Base-by-base conservation (phyloP, 768 basidiomycete species). In the Phanerochaete carnosa region DNA sequence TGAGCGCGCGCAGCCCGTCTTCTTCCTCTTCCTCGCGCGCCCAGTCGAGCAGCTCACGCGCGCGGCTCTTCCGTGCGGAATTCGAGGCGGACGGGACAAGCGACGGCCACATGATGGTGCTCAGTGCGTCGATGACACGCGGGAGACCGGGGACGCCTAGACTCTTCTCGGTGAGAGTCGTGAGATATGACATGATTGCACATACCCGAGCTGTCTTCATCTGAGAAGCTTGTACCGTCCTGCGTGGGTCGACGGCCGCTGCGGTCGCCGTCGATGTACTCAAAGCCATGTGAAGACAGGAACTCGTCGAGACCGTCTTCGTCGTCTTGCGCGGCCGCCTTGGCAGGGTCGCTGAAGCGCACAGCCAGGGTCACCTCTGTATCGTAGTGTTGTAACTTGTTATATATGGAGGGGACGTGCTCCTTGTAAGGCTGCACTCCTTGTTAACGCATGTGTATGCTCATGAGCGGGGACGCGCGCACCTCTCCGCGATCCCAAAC, bases 21-120 rank as follows among this genome's bases (percentile, higher is more conserved):
- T 74, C 75, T 23, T 75, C 77, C 22, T 66, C 72, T n/a, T 73
- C 69, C 25, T 68, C 68, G 1, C 66, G 68, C 25, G 74, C 78
- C 79, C 78, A 80, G 57, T 77, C 79, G 46, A 80, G 69, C 52
- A 76, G 68, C 25, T 70, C 73, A 26, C 68, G 70, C 22, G 71
- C 69, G 12, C 73, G 71, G 56, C 69, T 74, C 54, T 70, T 68
- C 32, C 66, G 69, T 23, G 65, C 59, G 30, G 57, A 43, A 49
- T 70, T 74, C 6, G 67, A 50, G n/a, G 68, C 67, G 32, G 69
- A 73, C 25, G 81, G 75, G 51, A 82, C 73, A 83, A 94, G 87
- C 0, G 88, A 88, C 3, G 92, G 88, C 92, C 92, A 94, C 87
- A 94, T 92, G 66, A 94, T 84, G 0, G 92, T 92, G 71, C 90